Conservation (phyloP, 2,329 filamentous ascomycete genomes). For the Colletotrichum trifolii region DNA sequence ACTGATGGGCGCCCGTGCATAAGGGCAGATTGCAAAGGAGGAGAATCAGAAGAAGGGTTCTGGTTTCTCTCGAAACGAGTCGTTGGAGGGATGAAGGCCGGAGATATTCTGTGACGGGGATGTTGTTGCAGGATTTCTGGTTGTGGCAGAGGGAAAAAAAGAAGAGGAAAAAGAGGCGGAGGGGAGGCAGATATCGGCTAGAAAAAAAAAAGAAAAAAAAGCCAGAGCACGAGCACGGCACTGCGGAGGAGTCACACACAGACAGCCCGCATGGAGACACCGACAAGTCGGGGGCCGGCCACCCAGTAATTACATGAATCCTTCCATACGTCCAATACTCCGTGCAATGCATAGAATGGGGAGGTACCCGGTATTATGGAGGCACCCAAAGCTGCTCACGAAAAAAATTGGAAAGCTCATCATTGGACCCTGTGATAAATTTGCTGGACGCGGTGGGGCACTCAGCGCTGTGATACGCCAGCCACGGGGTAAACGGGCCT, state of each 20-base stretch:
- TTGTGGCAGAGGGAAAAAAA: conserved; percentile 13
- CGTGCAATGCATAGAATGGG: too few relatives aligned
- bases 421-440: conserved; percentile 35
- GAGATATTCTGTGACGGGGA: conserved; percentile 29
- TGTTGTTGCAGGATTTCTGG: conserved; percentile 27
- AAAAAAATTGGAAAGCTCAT: conserved; percentile 35
- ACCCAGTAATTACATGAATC: too few relatives aligned
- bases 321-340: too few relatives aligned
- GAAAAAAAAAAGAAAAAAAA: conserved; percentile 36
- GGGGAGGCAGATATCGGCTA: conserved; percentile 28
- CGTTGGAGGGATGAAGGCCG: conserved; percentile 5
- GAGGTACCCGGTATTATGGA: neutral
- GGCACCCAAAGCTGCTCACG: conserved; percentile 12
- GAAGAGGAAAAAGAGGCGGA: conserved; percentile 37
- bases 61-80: conserved; percentile 35
- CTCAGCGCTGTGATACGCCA: conserved; percentile 21
- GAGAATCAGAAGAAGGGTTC: conserved; percentile 43
- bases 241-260: conserved; percentile 31
- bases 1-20: conserved; percentile 87
- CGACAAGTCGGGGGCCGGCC: neutral
- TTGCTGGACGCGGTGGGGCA: conserved; percentile 20
- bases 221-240: conserved; percentile 8
- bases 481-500: conserved; percentile 13
- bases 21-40: conserved; percentile 69
- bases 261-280: neutral